Conservation (phyloP, 108 stramenopile genomes). For the Stephanodiscus triporus region DNA sequence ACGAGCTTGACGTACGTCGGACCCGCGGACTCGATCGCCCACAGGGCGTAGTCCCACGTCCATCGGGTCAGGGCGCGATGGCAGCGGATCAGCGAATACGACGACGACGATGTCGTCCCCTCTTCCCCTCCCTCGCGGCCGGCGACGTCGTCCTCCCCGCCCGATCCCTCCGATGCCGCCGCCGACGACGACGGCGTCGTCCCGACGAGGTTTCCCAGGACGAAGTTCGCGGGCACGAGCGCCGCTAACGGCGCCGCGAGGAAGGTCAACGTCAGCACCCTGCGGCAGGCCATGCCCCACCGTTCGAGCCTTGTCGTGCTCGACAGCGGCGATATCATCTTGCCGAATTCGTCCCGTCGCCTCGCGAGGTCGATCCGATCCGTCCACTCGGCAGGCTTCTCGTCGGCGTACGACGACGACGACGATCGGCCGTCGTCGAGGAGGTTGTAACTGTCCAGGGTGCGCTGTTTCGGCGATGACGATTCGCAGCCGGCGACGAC, state of each 20-base stretch:
- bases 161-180: not conserved
- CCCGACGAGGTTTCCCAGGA: conserved; percentile 10
- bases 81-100: conserved; percentile 6
- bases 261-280: conserved; percentile 18
- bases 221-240: conserved; percentile 22
- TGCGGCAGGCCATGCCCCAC: conserved; percentile 36
- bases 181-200: not conserved
- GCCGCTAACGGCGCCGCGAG: conserved; percentile 36
- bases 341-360: conserved; percentile 21
- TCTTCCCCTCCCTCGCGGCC: not conserved
- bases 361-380: conserved; percentile 17
- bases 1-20: conserved; percentile 91
- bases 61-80: conserved; percentile 21
- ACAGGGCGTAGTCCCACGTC: conserved; percentile 84
- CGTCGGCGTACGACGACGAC: too few species aligned
- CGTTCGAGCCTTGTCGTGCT: conserved; percentile 25
- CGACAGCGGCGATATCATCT: conserved; percentile 30
- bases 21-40: conserved; percentile 88
- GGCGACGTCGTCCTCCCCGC: not conserved
- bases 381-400: conserved; percentile 35
- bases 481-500: conserved; percentile 22
- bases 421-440: not conserved
- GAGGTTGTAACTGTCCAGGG: conserved; percentile 20
- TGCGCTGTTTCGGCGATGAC: conserved; percentile 20
- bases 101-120: not conserved